These are phyloP conservation scores for Penicillium sp. DNA, from an alignment of 2,329 filamentous ascomycete genomes.

Conservation along the genomic window DNA sequence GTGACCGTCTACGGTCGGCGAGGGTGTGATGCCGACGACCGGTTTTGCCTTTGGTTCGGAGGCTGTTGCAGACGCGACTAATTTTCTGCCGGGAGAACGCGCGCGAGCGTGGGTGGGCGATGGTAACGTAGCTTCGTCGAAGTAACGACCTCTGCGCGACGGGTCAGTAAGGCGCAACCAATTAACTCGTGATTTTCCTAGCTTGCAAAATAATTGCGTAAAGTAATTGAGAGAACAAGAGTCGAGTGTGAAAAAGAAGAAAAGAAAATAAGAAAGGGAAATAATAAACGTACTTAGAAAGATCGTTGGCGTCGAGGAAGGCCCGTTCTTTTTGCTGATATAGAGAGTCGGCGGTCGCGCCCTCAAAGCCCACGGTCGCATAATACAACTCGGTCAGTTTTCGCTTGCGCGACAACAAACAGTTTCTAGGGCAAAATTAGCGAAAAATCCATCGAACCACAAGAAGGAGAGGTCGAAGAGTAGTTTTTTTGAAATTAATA, in stretches of 20 bases:
- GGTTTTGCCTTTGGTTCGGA: constrained; percentile 36
- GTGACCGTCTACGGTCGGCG: constrained; percentile 21
- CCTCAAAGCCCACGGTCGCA: constrained; percentile 66
- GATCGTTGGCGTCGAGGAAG: constrained; percentile 62
- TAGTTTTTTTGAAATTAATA: constrained; percentile 39
- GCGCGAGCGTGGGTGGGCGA: constrained; percentile 35
- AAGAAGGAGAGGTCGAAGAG: constrained; percentile 12
- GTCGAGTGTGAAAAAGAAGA: not conserved
- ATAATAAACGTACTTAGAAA: constrained; percentile 56
- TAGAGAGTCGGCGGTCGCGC: constrained; percentile 56
- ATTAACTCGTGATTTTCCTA: not conserved
- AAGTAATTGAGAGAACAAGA: not conserved
- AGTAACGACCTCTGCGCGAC: constrained; percentile 57
- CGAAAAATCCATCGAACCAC: constrained; percentile 32
- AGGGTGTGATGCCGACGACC: constrained; percentile 36
- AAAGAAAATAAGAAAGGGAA: constrained; percentile 7
- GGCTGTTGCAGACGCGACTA: constrained; percentile 34
- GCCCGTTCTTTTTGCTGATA: constrained; percentile 55
- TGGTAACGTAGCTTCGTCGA: constrained; percentile 60
- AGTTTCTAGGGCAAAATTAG: constrained; percentile 50
- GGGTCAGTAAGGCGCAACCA: constrained; percentile 25
- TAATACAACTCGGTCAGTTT: constrained; percentile 88
- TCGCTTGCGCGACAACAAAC: constrained; percentile 82
- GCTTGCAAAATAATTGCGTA: not conserved
- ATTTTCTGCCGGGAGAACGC: constrained; percentile 29